Evolutionary conservation across 306 rosid genomes (phyloP).

Genomic region (Citrullus amarus): DNA sequence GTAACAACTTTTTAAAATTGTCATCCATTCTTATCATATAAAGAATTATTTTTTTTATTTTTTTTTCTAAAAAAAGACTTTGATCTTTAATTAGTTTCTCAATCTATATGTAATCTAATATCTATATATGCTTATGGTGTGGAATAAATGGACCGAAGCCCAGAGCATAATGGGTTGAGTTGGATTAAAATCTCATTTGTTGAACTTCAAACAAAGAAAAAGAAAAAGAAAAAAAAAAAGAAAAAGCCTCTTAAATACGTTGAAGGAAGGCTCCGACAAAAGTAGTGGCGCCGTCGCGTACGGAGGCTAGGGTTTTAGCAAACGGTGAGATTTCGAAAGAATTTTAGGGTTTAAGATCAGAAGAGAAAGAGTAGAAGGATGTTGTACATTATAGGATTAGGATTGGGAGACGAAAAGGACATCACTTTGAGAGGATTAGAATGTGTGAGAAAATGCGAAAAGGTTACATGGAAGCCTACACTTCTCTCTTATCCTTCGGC

Average conservation of each 20-base stretch:
- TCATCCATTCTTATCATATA: too few relatives aligned
- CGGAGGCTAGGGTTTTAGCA: background rate
- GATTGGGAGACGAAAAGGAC: constrained; percentile 76
- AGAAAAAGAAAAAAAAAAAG: too few relatives aligned
- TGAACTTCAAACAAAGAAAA: too few relatives aligned
- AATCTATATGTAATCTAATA: too few relatives aligned
- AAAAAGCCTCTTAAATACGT: background rate
- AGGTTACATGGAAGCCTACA: constrained; percentile 79
- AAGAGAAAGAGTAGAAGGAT: constrained; percentile 14
- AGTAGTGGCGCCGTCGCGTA: background rate
- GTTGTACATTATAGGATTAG: constrained; percentile 76
- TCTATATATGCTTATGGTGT: background rate
- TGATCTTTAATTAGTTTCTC: too few relatives aligned
- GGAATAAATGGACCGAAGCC: background rate
- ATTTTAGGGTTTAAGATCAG: constrained; percentile 13
- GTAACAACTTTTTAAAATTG: too few relatives aligned
- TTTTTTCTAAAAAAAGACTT: too few relatives aligned
- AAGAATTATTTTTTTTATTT: too few relatives aligned
- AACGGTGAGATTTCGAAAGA: background rate
- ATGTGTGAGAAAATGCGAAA: constrained; percentile 50
- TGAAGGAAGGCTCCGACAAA: background rate
- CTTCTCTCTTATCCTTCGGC: constrained; percentile 88
- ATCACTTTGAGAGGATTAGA: constrained; percentile 80
- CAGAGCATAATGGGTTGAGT: background rate
- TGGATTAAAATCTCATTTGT: background rate